Conservation (phyloP, 148 eudicot genomes). For the Spergularia bocconei region DNA sequence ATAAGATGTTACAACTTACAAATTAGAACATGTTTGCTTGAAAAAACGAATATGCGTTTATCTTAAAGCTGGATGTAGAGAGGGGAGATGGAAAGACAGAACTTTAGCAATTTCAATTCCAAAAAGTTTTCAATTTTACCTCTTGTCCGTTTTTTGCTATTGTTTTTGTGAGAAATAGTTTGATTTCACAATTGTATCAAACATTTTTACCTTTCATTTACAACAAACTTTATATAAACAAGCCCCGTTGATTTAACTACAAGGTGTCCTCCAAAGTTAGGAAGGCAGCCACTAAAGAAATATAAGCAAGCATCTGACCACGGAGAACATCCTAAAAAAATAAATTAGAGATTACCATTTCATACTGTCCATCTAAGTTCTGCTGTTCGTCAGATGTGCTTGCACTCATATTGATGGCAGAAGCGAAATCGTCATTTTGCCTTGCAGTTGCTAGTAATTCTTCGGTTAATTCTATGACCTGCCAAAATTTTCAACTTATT, state of each 20-base stretch:
- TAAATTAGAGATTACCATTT: conserved; percentile 33
- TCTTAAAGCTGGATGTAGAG: too few relatives aligned
- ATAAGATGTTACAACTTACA: too few relatives aligned
- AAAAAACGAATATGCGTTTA: too few relatives aligned
- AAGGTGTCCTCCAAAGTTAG: neutral
- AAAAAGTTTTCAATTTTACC: neutral
- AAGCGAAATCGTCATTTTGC: conserved; percentile 61
- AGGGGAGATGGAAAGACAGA: neutral
- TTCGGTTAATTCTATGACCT: conserved; percentile 94
- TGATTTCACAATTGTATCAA: neutral
- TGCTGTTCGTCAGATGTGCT: conserved; percentile 44
- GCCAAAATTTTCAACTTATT: conserved; percentile 24
- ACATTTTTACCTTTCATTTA: neutral
- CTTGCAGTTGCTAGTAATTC: conserved; percentile 86
- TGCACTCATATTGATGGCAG: conserved; percentile 37
- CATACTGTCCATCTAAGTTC: conserved; percentile 32
- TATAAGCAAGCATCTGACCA: neutral
- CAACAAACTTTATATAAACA: neutral
- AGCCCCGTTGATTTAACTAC: neutral
- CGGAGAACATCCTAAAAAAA: neutral
- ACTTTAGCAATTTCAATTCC: neutral
- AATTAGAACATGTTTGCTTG: too few relatives aligned
- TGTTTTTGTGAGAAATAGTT: neutral
- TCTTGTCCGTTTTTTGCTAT: neutral
- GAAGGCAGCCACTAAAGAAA: neutral